A percentile compares a stretch with the other conserved stretches of the same genome.
These are phyloP conservation scores for Phytophthora foliorum DNA, from an alignment of 352 stramenopile genomes.

Conservation along the genomic window DNA sequence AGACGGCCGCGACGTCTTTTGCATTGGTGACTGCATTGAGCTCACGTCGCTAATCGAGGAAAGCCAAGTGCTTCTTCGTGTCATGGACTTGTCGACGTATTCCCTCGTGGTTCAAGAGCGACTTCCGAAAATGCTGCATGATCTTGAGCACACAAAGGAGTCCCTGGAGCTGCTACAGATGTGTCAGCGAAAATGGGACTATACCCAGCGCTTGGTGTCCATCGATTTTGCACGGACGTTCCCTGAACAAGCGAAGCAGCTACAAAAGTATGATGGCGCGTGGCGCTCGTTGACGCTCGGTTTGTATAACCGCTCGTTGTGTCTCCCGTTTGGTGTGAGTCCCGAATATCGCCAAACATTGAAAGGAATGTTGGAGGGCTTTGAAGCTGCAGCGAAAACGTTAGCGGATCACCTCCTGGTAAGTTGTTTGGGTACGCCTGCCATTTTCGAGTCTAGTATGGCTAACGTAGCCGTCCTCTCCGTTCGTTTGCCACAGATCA, in stretches of 20 bases:
- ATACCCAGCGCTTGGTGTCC: constrained; percentile 69
- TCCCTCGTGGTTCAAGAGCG: constrained; percentile 58
- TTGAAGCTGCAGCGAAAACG: constrained; percentile 57
- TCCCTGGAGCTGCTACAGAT: constrained; percentile 62
- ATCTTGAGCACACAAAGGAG: constrained; percentile 60
- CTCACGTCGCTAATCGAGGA: constrained; percentile 70
- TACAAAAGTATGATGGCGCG: constrained; percentile 60
- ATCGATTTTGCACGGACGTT: constrained; percentile 70
- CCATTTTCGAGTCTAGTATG: neutral
- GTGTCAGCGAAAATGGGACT: constrained; percentile 76
- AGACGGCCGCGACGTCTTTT: constrained; percentile 65
- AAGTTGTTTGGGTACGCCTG: neutral
- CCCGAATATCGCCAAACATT: constrained; percentile 55
- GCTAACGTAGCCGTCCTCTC: neutral
- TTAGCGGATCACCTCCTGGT: constrained; percentile 71
- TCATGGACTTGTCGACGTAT: constrained; percentile 82
- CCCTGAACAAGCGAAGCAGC: constrained; percentile 61
- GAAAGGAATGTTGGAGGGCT: constrained; percentile 54
- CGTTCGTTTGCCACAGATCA: constrained; percentile 38
- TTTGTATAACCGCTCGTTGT: constrained; percentile 59
- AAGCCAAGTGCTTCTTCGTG: constrained; percentile 73
- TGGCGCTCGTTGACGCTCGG: constrained; percentile 64
- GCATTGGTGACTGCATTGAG: constrained; percentile 67
- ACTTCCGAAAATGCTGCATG: constrained; percentile 56
- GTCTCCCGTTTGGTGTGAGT: constrained; percentile 65